Base-by-base conservation (phyloP, 805 yeast genomes). In the Kazachstania bromeliacearum region DNA sequence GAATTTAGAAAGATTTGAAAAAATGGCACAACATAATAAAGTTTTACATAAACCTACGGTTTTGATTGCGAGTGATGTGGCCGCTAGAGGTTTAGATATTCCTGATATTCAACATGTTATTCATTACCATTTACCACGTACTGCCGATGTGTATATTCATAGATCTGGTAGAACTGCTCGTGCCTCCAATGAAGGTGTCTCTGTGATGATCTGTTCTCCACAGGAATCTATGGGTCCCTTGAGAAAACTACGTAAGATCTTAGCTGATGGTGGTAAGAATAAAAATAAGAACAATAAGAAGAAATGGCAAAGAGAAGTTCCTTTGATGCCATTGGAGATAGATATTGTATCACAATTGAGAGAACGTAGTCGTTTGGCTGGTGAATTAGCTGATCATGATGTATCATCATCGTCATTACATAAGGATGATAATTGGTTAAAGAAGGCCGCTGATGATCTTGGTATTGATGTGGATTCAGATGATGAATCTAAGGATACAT, bases 121-220 rank as follows among this genome's bases (percentile, higher is more conserved):
- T 15, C 98, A 92, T 59, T 92, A 89, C 54, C 96, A 92, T 60
- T 68, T 92, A 43, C 97, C 98, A 8, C 70, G 97, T 43, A 70
- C 94, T 12, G 96, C 96, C 0, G 98, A 92, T 53, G 77, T 85
- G 34, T 92, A 92, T 54, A 79, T 92, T 47, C 98, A 92, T 61
- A 73, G 98, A 58, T 84, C 96, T 1, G 98, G 98, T 42, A 78
- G 98, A 71, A 92, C 98, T n/a, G 97, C 95, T 0, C 80, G 98
- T 67, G 96, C 94, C 2, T 92, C 89, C 1, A 59, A 59, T 24
- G 89, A 84, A 55, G 98, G 98, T 67, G 95, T 92, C n/a, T 81
- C 96, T 2, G 79, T 92, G 34, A 77, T 87, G 74, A 66, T 92
- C 36, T 85, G 96, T 51, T 83, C 95, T 4, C 96, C 96, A 12